Evolutionary conservation across 177 flowering plant species (phyloP), one percentile per base, ranked within the genome.

Genomic region (Vitis hybrid): DNA sequence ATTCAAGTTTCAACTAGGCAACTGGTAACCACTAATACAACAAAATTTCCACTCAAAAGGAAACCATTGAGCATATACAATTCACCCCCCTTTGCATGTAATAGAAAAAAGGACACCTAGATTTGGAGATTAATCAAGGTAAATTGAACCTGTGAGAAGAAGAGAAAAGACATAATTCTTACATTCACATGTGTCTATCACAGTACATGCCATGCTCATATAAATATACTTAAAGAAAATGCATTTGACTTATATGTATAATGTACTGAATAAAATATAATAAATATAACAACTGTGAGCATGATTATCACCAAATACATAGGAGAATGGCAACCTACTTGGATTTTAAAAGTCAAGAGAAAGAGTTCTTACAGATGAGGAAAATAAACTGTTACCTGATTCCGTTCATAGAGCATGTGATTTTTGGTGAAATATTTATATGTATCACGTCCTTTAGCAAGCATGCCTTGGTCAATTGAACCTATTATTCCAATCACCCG

Each of bases 401-500:
- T 91, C 72, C 92, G 79, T 80, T 95, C 98, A 79, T 95, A 95
- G 66, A 93, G 93, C 98, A 93, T 93, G 74, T 93, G 98, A 78
- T 88, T 95, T 76, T 95, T 95, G 62, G 97, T 86, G 74, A 94
- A 93, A 74, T 91, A 87, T 77, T 94, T 94, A 87, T 89, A 90
- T 52, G 98, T 88, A 80, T 91, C 98, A 1, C 90, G 86, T 76
- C 99, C 99, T 83, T 90, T 90, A 18, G 92, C 92, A 67, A 94
- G 97, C 97, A 94, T 89, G 55, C 74, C 79, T 83, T 87, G 97
- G 65, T 90, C 91, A 79, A 94, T 87, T 57, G 97, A 76, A 45
- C 98, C 91, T n/a, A 94, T 88, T 19, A 94, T 94, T 70, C 99
- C 99, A 74, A 93, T 86, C 18, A 93, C 96, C 62, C 98, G 87